These are phyloP conservation scores for Saccharomycopsis schoenii DNA, from an alignment of 805 yeast genomes.

Conservation along the genomic window DNA sequence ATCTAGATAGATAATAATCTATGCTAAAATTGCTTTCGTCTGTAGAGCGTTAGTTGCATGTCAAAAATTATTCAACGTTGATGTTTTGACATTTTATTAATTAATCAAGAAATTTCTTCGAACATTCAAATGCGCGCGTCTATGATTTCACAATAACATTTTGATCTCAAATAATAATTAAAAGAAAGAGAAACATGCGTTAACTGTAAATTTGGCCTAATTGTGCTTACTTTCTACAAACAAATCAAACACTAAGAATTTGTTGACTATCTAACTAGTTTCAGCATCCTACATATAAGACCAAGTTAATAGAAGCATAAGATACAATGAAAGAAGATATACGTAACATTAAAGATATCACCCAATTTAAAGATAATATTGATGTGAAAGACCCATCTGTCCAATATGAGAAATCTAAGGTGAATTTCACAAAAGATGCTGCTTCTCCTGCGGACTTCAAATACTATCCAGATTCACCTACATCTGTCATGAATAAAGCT, in stretches of 20 bases:
- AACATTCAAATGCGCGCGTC: background rate
- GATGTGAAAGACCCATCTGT: background rate
- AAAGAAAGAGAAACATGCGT: no score
- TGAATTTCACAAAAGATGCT: slow-evolving; percentile 12
- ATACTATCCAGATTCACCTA: slow-evolving; percentile 85
- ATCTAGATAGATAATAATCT: background rate
- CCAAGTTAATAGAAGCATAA: no score
- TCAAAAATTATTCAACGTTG: background rate
- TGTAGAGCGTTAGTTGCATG: background rate
- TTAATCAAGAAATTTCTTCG: no score
- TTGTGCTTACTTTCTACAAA: no score
- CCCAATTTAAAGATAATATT: background rate
- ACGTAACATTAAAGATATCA: background rate
- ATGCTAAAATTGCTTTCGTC: background rate
- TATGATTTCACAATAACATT: no score
- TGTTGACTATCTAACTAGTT: no score
- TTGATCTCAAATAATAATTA: no score
- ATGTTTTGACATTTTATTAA: no score
- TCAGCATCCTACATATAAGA: no score
- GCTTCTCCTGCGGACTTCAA: slow-evolving; percentile 34
- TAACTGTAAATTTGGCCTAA: no score
- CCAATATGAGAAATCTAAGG: slow-evolving; percentile 4
- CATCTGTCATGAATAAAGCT: slow-evolving; percentile 54
- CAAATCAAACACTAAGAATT: no score
- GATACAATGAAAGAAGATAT: background rate